Base-by-base conservation (phyloP, 2,329 filamentous ascomycete genomes). In the Sclerotinia borealis region DNA sequence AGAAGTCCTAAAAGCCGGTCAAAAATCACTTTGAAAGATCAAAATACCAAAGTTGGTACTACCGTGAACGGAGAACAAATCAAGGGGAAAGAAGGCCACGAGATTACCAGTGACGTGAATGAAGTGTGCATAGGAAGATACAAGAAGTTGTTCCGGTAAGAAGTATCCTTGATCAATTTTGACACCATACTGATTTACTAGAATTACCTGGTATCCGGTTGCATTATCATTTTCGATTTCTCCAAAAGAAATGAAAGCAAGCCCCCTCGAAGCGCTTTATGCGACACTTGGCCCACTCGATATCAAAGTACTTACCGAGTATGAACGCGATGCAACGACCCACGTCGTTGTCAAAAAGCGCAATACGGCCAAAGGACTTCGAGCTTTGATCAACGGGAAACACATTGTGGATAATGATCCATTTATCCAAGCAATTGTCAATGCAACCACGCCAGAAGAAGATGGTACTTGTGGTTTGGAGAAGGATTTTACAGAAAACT, bases 301-400 rank as follows among this genome's bases (percentile, higher is more conserved):
- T 73, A 88, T 98, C 75, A 98, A 97, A 75, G 87, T 92, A 17
- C 79, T 90, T 17, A 80, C 84, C 49, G 87, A 92, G 4, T 97
- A 92, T 75, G 78, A 90, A 29, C 78, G 82, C 31, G 81, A 79
- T 19, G 78, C 83, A 34, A 97, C 93, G 0, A 96, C 93, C 0
- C 93, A 98, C 75, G 89, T 96, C 13, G 86, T 98, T 39, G 87
- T 91, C 9, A 90, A 87, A 74, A 97, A 96, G 76, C 84, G 95
- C 54, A 99, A 98, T 74, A 93, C 92, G 0, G 84, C 93, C 0
- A 92, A 92, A 68, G 91, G 91, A 0, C 80, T 99, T 2, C 92
- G 96, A 72, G 93, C 91, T 2, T 80, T 99, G 11, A 87, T 97
- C 43, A 90, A 92, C 70, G 92, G 85, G 17, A 89, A 84, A 75